Evolutionary conservation across 1,284 basidiomycete species (phyloP).

Genomic region (Ceratobasidium sp.): DNA sequence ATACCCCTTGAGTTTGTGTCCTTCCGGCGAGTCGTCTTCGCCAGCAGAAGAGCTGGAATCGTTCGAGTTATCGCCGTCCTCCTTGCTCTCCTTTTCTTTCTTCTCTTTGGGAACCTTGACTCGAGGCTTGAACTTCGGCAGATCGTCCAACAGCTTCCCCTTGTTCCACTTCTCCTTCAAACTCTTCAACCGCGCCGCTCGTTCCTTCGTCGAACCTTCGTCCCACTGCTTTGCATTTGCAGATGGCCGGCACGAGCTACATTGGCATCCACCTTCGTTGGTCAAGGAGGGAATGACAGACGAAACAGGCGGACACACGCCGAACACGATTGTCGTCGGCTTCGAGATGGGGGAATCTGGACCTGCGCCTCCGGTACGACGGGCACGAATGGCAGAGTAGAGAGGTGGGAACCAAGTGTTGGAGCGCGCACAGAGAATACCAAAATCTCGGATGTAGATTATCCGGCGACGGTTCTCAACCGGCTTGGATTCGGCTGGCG

Average conservation of each 20-base stretch:
- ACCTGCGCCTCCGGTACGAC: constrained; percentile 68
- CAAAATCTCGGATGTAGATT: constrained; percentile 85
- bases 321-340: constrained; percentile 86
- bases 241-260: constrained; percentile 1
- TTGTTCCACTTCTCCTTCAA: constrained; percentile 21
- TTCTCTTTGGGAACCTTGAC: not conserved
- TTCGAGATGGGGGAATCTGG: constrained; percentile 64
- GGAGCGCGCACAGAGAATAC: constrained; percentile 78
- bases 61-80: not conserved
- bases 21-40: not conserved
- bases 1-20: constrained; percentile 62
- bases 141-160: not conserved
- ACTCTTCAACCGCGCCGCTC: constrained; percentile 1
- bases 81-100: not conserved
- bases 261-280: not conserved
- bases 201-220: constrained; percentile 13
- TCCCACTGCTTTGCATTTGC: not conserved
- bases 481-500: no score
- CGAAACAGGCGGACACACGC: constrained; percentile 65
- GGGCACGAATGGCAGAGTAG: constrained; percentile 78
- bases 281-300: not conserved
- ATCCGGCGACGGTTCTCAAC: constrained; percentile 70
- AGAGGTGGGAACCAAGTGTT: constrained; percentile 84
- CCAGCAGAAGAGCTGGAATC: not conserved
- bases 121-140: not conserved